A percentile compares a stretch with the other conserved stretches of the same genome.
These are phyloP conservation scores for Colletotrichum tabaci DNA, from an alignment of 2,329 filamentous ascomycete species.

Conservation along the genomic window DNA sequence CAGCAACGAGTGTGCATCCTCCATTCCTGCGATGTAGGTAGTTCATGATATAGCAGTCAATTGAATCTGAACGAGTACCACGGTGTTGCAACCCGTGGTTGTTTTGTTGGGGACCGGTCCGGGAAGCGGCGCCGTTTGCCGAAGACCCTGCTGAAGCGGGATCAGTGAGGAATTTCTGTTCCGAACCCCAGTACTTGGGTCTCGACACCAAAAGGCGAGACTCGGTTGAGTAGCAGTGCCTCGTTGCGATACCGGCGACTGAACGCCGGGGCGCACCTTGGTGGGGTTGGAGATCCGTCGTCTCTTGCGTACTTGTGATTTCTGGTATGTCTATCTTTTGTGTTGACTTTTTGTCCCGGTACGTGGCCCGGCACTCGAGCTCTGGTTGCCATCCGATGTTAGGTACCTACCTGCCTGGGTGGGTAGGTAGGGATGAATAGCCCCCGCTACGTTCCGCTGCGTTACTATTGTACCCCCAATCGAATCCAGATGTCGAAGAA, in stretches of 20 bases:
- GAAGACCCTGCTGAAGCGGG: constrained; percentile 32
- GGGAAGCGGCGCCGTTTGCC: constrained; percentile 38
- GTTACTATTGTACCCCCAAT: background rate
- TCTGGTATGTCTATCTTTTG: background rate
- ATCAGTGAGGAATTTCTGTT: background rate
- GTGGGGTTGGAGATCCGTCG: constrained; percentile 15
- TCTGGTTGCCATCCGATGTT: constrained; percentile 30
- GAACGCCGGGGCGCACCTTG: background rate
- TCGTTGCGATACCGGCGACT: constrained; percentile 31
- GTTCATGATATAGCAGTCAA: background rate
- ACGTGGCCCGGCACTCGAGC: constrained; percentile 17
- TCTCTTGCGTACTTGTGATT: background rate
- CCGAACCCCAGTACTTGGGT: background rate
- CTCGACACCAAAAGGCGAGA: too few species aligned
- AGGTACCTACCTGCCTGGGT: too few species aligned
- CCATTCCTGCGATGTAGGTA: background rate
- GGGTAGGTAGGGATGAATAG: background rate
- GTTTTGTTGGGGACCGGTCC: constrained; percentile 6
- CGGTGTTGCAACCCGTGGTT: background rate
- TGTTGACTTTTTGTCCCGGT: constrained; percentile 13
- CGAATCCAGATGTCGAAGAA: too few species aligned
- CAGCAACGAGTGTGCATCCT: background rate
- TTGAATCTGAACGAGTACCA: background rate
- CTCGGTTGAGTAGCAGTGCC: background rate
- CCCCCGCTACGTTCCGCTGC: constrained; percentile 18